These are phyloP conservation scores for Arabis alpina DNA, from an alignment of 345 rosid genomes.

Conservation along the genomic window DNA sequence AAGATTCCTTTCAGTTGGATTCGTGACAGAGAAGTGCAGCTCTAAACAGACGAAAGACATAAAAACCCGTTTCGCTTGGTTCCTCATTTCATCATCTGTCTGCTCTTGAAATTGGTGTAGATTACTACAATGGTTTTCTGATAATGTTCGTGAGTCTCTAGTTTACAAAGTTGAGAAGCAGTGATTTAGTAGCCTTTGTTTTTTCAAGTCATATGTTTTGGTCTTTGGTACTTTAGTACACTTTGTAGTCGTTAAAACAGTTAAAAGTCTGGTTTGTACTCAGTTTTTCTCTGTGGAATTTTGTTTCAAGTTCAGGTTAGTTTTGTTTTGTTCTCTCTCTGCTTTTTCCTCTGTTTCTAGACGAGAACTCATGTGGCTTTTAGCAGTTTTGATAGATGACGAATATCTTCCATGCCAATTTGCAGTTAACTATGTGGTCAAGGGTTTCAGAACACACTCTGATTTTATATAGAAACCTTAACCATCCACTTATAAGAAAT, in stretches of 20 bases:
- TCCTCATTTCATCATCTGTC: conserved; percentile 24
- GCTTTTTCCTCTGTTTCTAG: conserved; percentile 12
- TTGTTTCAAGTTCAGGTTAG: conserved; percentile 35
- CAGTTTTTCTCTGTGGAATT: conserved; percentile 38
- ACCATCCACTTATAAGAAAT: no score
- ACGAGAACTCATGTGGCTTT: conserved; percentile 30
- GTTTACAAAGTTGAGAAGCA: conserved; percentile 47
- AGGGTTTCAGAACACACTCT: no score
- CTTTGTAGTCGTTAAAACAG: conserved; percentile 32
- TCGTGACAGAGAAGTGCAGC: conserved; percentile 67
- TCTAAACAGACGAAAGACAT: conserved; percentile 48
- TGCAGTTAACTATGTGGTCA: not conserved
- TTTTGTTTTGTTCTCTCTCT: conserved; percentile 7
- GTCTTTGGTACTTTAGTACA: conserved; percentile 30
- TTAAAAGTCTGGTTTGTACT: conserved; percentile 38
- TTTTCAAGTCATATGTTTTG: conserved; percentile 17
- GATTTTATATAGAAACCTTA: no score
- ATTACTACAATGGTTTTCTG: conserved; percentile 58
- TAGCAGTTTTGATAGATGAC: conserved; percentile 51
- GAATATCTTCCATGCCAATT: not conserved
- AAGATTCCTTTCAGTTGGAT: conserved; percentile 84
- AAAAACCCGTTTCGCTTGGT: not conserved
- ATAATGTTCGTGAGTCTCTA: conserved; percentile 38
- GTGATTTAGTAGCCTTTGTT: conserved; percentile 46
- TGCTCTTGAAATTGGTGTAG: conserved; percentile 45